A percentile compares a stretch with the other conserved stretches of the same genome.
Conservation (phyloP, 2,329 filamentous ascomycete species). For the Aspergillus hiratsukae region DNA sequence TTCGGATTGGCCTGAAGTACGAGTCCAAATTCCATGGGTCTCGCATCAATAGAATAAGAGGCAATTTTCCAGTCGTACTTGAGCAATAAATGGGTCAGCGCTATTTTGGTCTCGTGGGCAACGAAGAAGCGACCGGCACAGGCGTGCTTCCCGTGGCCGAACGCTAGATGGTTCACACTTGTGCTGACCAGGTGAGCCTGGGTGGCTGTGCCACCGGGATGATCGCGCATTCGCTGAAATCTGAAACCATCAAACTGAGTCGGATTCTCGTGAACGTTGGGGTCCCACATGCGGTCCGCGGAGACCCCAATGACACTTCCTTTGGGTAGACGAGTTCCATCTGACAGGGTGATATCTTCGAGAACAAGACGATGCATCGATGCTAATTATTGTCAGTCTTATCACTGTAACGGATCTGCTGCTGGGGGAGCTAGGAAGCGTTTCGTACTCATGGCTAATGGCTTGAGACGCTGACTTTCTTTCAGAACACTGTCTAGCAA, state of each 20-base stretch:
- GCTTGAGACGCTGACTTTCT: constrained; percentile 8
- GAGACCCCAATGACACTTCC: background rate
- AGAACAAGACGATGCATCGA: background rate
- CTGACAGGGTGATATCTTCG: background rate
- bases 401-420: too few relatives aligned
- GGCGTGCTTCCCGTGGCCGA: background rate
- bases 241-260: background rate
- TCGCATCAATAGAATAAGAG: too few relatives aligned
- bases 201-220: background rate
- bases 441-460: background rate
- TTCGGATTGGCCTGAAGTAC: too few relatives aligned
- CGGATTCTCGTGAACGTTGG: background rate
- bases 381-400: too few relatives aligned
- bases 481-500: constrained; percentile 12
- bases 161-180: background rate
- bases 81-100: too few relatives aligned
- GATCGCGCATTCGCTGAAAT: background rate
- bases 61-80: too few relatives aligned
- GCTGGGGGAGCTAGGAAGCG: too few relatives aligned
- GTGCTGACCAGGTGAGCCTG: background rate
- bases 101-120: too few relatives aligned
- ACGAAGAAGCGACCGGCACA: background rate
- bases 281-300: background rate
- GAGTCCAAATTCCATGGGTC: too few relatives aligned
- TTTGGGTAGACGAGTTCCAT: background rate